These are phyloP conservation scores for Populus ilicifolia DNA, from an alignment of 345 rosid species.

Conservation along the genomic window DNA sequence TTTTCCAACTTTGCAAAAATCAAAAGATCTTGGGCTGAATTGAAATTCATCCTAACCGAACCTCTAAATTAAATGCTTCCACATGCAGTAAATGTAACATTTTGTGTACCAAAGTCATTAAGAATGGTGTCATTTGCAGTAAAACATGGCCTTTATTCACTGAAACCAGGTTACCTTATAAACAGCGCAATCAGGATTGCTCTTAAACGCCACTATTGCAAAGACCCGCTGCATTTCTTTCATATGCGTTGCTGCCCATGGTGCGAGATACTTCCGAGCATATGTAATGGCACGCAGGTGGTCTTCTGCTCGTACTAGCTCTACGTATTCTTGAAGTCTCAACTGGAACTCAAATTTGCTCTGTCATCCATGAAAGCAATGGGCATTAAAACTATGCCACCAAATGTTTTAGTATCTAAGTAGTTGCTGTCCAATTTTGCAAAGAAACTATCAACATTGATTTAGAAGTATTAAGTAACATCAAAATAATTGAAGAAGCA, in stretches of 20 bases:
- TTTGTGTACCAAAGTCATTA: background rate
- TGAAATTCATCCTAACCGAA: background rate
- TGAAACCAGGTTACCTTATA: constrained; percentile 59
- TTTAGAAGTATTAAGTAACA: background rate
- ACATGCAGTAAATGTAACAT: background rate
- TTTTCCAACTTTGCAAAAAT: background rate
- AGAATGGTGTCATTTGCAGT: background rate
- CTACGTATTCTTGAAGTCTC: constrained; percentile 93
- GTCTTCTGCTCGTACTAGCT: constrained; percentile 75
- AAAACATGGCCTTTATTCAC: background rate
- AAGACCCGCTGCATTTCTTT: constrained; percentile 75
- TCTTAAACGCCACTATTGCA: constrained; percentile 83
- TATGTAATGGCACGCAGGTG: constrained; percentile 67
- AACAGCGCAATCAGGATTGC: constrained; percentile 63
- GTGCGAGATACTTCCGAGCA: constrained; percentile 77
- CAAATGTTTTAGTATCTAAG: background rate
- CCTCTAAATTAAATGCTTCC: background rate
- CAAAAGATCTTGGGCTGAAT: background rate
- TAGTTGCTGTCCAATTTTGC: background rate
- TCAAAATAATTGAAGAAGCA: background rate
- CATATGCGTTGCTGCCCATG: constrained; percentile 87
- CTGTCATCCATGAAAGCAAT: constrained; percentile 38
- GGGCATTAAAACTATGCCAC: background rate
- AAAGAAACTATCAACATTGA: background rate
- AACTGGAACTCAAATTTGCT: constrained; percentile 90